Evolutionary conservation across 257 asterid species (phyloP).

Genomic region (Euphrasia confusa): DNA sequence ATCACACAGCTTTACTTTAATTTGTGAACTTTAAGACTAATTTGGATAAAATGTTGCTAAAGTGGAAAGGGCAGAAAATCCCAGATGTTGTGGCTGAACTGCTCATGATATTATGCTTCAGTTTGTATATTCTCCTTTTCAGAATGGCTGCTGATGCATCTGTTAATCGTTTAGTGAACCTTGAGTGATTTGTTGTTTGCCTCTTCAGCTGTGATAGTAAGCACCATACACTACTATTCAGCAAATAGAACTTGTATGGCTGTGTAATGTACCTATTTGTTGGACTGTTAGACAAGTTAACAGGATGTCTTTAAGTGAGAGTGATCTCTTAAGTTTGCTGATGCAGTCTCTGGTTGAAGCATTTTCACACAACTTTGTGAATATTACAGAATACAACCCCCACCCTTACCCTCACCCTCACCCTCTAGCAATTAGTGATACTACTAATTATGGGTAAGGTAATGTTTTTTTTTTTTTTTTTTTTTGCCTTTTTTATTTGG

Average conservation of each 20-base stretch:
- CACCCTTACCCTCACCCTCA: too few relatives aligned
- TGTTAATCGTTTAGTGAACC: background rate
- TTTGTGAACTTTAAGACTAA: background rate
- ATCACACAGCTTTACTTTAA: background rate
- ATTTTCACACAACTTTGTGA: background rate
- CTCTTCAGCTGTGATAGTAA: background rate
- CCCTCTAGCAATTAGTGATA: background rate
- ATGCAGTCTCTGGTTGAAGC: background rate
- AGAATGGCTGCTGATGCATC: background rate
- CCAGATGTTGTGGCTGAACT: background rate
- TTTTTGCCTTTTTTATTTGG: background rate
- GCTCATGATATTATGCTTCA: too few relatives aligned
- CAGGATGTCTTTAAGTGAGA: too few relatives aligned
- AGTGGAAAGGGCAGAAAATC: slow-evolving; percentile 8
- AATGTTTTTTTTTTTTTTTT: background rate
- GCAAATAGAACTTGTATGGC: background rate
- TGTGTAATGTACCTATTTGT: background rate
- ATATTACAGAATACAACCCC: background rate
- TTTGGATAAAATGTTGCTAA: background rate
- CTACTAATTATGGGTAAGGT: background rate
- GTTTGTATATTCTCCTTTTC: too few relatives aligned
- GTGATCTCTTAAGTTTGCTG: too few relatives aligned
- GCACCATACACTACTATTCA: background rate
- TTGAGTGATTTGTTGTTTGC: slow-evolving; percentile 2
- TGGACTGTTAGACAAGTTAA: too few relatives aligned